phyloP scores from a whole-genome alignment of 768 basidiomycete genomes.

The Plicaturopsis crispa region DNA sequence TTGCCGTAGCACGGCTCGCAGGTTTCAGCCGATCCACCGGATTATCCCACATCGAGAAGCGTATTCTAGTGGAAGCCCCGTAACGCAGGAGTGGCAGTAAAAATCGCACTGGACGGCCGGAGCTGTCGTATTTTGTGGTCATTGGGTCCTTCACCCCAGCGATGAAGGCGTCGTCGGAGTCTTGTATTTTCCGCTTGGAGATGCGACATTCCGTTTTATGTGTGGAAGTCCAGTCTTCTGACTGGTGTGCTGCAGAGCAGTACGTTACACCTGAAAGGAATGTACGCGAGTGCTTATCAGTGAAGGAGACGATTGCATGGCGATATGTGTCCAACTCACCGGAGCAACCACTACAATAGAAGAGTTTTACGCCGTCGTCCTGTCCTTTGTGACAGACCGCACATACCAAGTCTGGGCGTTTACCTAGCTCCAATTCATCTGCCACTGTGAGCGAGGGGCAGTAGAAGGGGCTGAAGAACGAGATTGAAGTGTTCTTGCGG shows the following conservation, averaged over 20 bases:
- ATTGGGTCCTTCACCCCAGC: no score
- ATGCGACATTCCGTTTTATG: constrained; percentile 7
- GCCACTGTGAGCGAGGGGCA: constrained; percentile 3
- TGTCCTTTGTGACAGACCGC: constrained; percentile 6
- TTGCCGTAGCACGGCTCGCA: neutral
- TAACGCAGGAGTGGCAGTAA: no score
- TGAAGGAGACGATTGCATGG: neutral
- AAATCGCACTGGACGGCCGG: no score
- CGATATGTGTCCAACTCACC: constrained; percentile 1
- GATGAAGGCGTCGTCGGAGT: no score
- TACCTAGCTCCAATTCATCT: constrained; percentile 8
- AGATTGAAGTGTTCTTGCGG: constrained; percentile 5
- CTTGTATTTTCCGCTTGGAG: constrained; percentile 2
- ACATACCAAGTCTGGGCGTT: neutral
- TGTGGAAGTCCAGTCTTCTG: constrained; percentile 2
- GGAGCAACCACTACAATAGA: constrained; percentile 7
- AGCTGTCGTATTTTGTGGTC: no score
- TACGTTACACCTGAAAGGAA: constrained; percentile 7
- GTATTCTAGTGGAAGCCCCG: no score
- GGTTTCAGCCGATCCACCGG: constrained; percentile 9
- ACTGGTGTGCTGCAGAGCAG: constrained; percentile 8
- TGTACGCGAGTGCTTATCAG: neutral
- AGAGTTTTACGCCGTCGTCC: neutral
- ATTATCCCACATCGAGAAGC: constrained; percentile 2
- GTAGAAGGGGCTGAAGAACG: constrained; percentile 11